These are phyloP conservation scores for Dioszegia crocea DNA, from an alignment of 768 basidiomycete genomes.

Conservation along the genomic window DNA sequence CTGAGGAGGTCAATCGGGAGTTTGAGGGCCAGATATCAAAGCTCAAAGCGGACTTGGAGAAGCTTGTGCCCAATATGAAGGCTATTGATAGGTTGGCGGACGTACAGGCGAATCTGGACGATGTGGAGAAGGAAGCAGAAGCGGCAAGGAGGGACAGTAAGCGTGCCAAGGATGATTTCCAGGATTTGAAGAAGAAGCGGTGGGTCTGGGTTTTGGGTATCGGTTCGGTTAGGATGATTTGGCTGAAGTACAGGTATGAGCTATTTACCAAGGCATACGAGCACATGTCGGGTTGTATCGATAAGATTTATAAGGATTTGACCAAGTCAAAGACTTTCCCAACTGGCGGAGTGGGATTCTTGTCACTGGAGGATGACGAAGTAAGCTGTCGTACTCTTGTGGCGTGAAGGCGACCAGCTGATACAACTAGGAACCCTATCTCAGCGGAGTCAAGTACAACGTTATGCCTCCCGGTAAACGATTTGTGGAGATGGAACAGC, in stretches of 20 bases:
- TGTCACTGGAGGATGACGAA: slow-evolving; percentile 92
- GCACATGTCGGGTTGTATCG: slow-evolving; percentile 91
- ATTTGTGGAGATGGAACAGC: slow-evolving; percentile 97
- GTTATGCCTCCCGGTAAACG: slow-evolving; percentile 99
- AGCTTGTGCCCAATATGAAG: slow-evolving; percentile 95
- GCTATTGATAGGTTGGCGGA: slow-evolving; percentile 76
- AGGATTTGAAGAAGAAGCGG: slow-evolving; percentile 78
- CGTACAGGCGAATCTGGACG: slow-evolving; percentile 67
- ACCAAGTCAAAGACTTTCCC: slow-evolving; percentile 84
- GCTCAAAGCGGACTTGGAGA: slow-evolving; percentile 67
- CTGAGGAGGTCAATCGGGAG: slow-evolving; percentile 28
- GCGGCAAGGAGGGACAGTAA: slow-evolving; percentile 86
- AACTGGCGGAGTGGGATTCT: slow-evolving; percentile 85
- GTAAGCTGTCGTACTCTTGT: slow-evolving; percentile 53
- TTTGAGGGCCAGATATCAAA: slow-evolving; percentile 62
- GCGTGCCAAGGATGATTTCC: slow-evolving; percentile 83
- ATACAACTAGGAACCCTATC: slow-evolving; percentile 67
- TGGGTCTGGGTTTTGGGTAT: slow-evolving; percentile 43
- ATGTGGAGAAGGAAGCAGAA: slow-evolving; percentile 89
- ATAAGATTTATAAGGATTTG: slow-evolving; percentile 93
- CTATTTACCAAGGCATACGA: slow-evolving; percentile 93
- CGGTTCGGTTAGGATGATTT: background rate
- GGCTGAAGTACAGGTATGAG: slow-evolving; percentile 63
- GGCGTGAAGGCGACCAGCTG: background rate
- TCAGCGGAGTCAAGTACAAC: slow-evolving; percentile 91